Evolutionary conservation across 2,329 filamentous ascomycete genomes (phyloP), one percentile per base, ranked within the genome.

Genomic region (Aureobasidium melanogenum): DNA sequence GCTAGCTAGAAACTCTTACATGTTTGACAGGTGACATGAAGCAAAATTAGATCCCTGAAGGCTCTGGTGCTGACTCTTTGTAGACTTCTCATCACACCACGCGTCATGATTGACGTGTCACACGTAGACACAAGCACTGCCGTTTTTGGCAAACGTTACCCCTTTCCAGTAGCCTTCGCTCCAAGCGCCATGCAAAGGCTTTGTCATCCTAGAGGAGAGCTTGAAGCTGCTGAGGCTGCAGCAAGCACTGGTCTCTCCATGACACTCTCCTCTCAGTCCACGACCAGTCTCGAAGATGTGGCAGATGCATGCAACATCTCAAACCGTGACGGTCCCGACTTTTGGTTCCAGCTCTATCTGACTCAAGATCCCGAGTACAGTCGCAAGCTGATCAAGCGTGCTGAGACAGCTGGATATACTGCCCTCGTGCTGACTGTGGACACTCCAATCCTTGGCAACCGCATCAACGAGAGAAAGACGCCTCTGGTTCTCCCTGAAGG

Each of bases 61-160:
- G 9, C 9, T 10, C 14, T 51, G 28, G 15, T 7, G 17, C 19
- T 54, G 8, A 41, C 15, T 10, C 4, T 17, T 17, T 9, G 28
- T 9, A 64, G 64, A 63, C 66, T 70, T 48, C 48, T 62, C 22
- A 36, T 72, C 62, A 65, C 71, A 54, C 64, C 67, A 10, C 69
- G 75, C 19, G 73, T 76, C 1, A 67, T 77, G 8, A 65, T 69
- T 32, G 73, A 77, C 64, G 73, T 77, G 14, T 70, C 69, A 1
- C 63, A 64, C 7, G 67, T 76, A 38, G 72, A 77, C 62, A 76
- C 75, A 0, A 74, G 71, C 5, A 76, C 76, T 0, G 72, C 73
- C 0, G 71, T 83, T 14, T 78, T 82, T 14, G 80, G 79, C 2
- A 71, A 68, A 62, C 67, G 63, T 51, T 66, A 79, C 48, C 67